Conservation (phyloP, 208 protist species). For the Acanthamoeba culbertsoni region DNA sequence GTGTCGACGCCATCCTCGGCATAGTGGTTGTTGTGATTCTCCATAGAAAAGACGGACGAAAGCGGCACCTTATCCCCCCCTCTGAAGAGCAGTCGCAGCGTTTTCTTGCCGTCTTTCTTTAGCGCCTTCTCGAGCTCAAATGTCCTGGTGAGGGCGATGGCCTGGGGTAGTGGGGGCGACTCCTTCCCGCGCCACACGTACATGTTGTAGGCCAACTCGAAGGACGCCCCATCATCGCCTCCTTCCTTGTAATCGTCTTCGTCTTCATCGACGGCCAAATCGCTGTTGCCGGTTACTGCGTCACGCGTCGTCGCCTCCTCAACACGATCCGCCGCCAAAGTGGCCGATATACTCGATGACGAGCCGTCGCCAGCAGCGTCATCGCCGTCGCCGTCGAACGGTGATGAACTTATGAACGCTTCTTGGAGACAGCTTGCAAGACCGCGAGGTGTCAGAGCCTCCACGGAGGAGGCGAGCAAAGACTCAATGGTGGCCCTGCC, state of each 20-base stretch:
- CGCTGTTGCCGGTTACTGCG: not conserved
- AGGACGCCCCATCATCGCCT: too few species aligned
- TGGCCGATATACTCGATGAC: not conserved
- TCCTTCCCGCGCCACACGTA: constrained; percentile 52
- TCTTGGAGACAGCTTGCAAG: constrained; percentile 51
- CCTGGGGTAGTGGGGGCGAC: not conserved
- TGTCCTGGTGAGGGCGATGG: constrained; percentile 35
- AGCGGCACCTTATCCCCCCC: constrained; percentile 30
- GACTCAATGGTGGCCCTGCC: not conserved
- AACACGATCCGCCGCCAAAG: not conserved
- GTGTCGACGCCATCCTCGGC: not conserved
- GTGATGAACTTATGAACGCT: constrained; percentile 31
- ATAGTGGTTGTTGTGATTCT: constrained; percentile 1
- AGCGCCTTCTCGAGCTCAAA: constrained; percentile 61
- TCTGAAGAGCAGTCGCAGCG: constrained; percentile 8
- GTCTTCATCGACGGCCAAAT: not conserved
- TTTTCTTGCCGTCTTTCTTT: constrained; percentile 15
- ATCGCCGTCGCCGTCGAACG: not conserved
- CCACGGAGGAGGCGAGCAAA: constrained; percentile 3
- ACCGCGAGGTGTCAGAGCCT: constrained; percentile 47
- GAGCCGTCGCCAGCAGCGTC: not conserved
- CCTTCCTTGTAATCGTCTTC: too few species aligned
- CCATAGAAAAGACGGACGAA: not conserved
- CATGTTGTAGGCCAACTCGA: constrained; percentile 45
- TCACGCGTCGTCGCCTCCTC: not conserved